These are phyloP conservation scores for Cercis canadensis DNA, from an alignment of 306 rosid species.

Conservation along the genomic window DNA sequence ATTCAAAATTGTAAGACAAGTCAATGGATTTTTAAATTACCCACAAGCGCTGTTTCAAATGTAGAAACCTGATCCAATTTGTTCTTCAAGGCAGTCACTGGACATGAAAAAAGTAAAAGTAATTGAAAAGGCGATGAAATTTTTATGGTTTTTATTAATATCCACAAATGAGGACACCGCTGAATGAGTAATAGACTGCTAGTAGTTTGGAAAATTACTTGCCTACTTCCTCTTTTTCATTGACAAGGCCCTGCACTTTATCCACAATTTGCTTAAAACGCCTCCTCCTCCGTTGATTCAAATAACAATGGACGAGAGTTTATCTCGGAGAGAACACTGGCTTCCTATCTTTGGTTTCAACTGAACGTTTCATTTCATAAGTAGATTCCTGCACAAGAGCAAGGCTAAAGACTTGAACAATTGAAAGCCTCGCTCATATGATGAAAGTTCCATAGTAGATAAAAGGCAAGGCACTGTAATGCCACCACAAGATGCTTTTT, in stretches of 20 bases:
- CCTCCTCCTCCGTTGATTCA: constrained; percentile 80
- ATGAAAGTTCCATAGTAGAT: neutral
- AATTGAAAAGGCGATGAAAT: constrained; percentile 21
- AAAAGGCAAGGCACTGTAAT: neutral
- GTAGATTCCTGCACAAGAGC: constrained; percentile 61
- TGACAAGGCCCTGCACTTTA: constrained; percentile 57
- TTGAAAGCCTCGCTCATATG: neutral
- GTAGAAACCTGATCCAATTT: constrained; percentile 66
- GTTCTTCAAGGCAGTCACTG: constrained; percentile 66
- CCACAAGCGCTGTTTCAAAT: constrained; percentile 63
- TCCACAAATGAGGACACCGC: constrained; percentile 27
- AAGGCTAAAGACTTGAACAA: neutral
- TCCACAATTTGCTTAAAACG: constrained; percentile 61
- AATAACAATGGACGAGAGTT: constrained; percentile 61
- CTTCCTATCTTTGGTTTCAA: constrained; percentile 63
- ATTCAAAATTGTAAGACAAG: constrained; percentile 12
- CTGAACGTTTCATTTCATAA: constrained; percentile 60
- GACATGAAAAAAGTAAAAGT: constrained; percentile 23
- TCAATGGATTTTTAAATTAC: constrained; percentile 51
- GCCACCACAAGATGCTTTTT: too few species aligned
- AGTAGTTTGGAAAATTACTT: constrained; percentile 48
- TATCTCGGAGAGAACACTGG: constrained; percentile 66
- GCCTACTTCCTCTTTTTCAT: constrained; percentile 78
- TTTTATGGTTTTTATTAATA: neutral
- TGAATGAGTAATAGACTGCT: constrained; percentile 10